phyloP scores from a whole-genome alignment of 140 eudicot species.

The Flaveria floridana region DNA sequence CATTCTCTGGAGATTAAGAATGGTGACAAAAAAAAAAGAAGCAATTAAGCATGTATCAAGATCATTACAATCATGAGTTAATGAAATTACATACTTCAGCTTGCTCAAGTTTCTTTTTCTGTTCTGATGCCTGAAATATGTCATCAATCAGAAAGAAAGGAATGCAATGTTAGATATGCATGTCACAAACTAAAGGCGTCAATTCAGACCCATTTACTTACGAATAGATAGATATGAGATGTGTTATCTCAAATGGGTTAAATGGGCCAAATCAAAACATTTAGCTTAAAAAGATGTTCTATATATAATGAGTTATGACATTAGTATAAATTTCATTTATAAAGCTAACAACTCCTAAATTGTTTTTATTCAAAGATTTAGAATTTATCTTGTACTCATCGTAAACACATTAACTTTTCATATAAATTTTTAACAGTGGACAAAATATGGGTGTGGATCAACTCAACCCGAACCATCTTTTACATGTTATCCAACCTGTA shows the following conservation, averaged over 20 bases:
- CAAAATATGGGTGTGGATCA: background rate
- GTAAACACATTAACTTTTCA: background rate
- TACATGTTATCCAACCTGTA: background rate
- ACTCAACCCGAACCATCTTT: background rate
- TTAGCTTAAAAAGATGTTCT: background rate
- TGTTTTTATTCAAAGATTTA: background rate
- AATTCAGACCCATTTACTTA: background rate
- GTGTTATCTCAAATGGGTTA: background rate
- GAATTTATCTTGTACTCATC: background rate
- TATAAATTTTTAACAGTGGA: background rate
- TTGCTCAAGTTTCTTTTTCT: conserved; percentile 46
- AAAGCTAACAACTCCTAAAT: background rate
- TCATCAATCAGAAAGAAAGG: conserved; percentile 14
- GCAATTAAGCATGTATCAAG: conserved; percentile 5
- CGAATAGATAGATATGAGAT: background rate
- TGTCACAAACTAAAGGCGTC: background rate
- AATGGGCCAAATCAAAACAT: background rate
- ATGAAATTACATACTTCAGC: conserved; percentile 47
- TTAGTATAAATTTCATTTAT: background rate
- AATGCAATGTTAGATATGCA: conserved; percentile 1
- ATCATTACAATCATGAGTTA: conserved; percentile 19
- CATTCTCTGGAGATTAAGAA: conserved; percentile 36
- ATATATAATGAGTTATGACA: background rate
- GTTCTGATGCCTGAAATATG: conserved; percentile 51
- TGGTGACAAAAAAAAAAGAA: conserved; percentile 1